A percentile compares a stretch with the other conserved stretches of the same genome.
These are phyloP conservation scores for Pythium utonaiense DNA, from an alignment of 352 stramenopile genomes.

Conservation along the genomic window DNA sequence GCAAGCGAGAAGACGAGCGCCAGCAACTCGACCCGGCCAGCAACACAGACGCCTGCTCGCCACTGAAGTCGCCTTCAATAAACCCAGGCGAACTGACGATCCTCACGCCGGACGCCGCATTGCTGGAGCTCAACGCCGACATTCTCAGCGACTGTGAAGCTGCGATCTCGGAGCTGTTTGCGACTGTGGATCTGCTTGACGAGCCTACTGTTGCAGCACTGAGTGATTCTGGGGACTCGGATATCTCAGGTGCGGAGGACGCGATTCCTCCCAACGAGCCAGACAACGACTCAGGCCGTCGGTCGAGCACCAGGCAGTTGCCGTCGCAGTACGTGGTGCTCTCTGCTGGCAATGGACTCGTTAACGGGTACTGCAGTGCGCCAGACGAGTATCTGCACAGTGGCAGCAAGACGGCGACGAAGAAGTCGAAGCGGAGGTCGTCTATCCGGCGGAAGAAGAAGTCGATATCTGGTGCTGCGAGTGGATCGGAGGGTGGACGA, in stretches of 20 bases:
- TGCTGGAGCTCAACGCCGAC: conserved; percentile 26
- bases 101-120: background rate
- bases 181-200: conserved; percentile 20
- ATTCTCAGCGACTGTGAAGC: conserved; percentile 60
- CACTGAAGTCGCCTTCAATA: background rate
- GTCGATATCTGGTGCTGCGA: background rate
- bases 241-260: conserved; percentile 63
- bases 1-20: conserved; percentile 5
- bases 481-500: background rate
- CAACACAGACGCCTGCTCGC: background rate
- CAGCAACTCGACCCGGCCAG: conserved; percentile 5
- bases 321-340: conserved; percentile 2
- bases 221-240: conserved; percentile 40
- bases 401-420: background rate
- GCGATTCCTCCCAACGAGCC: conserved; percentile 42
- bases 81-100: conserved; percentile 18
- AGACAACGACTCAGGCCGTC: background rate
- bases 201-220: conserved; percentile 14
- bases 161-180: conserved; percentile 54
- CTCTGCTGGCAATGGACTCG: background rate
- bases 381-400: conserved; percentile 23
- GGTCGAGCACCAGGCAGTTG: background rate
- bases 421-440: conserved; percentile 15
- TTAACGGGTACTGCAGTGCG: conserved; percentile 33
- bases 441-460: conserved; percentile 11